These are phyloP conservation scores for Lyophyllum decastes DNA, from an alignment of 768 basidiomycete genomes.

Conservation along the genomic window DNA sequence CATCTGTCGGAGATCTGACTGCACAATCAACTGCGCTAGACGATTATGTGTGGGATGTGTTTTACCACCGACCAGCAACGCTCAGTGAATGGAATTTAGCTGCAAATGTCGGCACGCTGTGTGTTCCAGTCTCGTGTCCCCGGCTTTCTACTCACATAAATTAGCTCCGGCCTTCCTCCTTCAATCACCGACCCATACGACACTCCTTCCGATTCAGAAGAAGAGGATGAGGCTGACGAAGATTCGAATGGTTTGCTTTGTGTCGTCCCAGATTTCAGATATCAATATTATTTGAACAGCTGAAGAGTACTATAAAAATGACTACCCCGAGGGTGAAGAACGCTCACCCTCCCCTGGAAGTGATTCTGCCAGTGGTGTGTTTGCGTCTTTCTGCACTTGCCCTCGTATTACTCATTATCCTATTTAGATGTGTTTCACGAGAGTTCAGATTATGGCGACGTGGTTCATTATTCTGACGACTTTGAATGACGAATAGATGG, in stretches of 20 bases:
- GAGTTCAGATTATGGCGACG: conserved; percentile 48
- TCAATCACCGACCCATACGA: conserved; percentile 56
- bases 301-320: conserved; percentile 84
- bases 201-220: conserved; percentile 64
- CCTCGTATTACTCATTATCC: too few relatives aligned
- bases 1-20: background rate
- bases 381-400: background rate
- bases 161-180: conserved; percentile 66
- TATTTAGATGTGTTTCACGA: conserved; percentile 59
- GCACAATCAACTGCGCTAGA: conserved; percentile 20
- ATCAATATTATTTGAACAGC: conserved; percentile 38
- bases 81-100: conserved; percentile 61
- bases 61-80: conserved; percentile 68
- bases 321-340: conserved; percentile 76
- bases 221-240: conserved; percentile 77
- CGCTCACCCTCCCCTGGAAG: conserved; percentile 36
- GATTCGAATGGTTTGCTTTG: conserved; percentile 72
- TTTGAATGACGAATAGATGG: background rate
- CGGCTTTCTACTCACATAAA: background rate
- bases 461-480: conserved; percentile 28
- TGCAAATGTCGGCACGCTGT: conserved; percentile 67
- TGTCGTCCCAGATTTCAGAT: background rate
- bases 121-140: conserved; percentile 23
- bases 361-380: conserved; percentile 33
- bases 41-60: conserved; percentile 86